phyloP scores from a whole-genome alignment of 1,284 basidiomycete species.

The Cryptococcus sp. region DNA sequence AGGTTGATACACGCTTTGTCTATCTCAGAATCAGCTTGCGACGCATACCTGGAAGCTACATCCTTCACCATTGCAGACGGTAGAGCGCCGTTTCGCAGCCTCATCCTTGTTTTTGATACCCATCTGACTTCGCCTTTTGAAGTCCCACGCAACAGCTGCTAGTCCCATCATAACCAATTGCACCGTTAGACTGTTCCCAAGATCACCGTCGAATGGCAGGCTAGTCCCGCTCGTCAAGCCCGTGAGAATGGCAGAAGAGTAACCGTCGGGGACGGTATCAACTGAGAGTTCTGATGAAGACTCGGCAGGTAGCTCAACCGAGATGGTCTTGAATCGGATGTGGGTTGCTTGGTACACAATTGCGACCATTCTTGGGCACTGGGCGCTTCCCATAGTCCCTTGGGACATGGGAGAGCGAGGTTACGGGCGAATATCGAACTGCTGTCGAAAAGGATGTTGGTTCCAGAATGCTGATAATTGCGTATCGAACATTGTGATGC shows the following conservation, averaged over 20 bases:
- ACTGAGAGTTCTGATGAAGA: slow-evolving; percentile 43
- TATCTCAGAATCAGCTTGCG: neutral
- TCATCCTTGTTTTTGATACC: slow-evolving; percentile 44
- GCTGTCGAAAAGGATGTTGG: slow-evolving; percentile 41
- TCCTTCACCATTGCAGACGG: slow-evolving; percentile 40
- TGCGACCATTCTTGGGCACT: slow-evolving; percentile 38
- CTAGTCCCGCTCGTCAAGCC: slow-evolving; percentile 27
- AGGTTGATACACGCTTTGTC: slow-evolving; percentile 23
- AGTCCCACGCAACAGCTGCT: slow-evolving; percentile 45
- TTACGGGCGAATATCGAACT: slow-evolving; percentile 47
- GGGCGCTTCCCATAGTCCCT: slow-evolving; percentile 38
- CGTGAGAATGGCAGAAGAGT: slow-evolving; percentile 31
- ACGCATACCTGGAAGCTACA: no score
- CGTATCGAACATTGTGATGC: slow-evolving; percentile 43
- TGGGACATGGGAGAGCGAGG: slow-evolving; percentile 34
- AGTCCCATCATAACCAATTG: slow-evolving; percentile 40
- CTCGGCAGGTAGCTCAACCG: slow-evolving; percentile 33
- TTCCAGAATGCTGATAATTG: slow-evolving; percentile 47
- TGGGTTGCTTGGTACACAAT: slow-evolving; percentile 5
- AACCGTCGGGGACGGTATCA: slow-evolving; percentile 33
- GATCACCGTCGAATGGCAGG: slow-evolving; percentile 31
- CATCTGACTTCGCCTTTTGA: slow-evolving; percentile 42
- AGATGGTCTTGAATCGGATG: slow-evolving; percentile 8
- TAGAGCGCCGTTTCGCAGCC: slow-evolving; percentile 40
- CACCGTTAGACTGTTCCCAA: slow-evolving; percentile 32